These are phyloP conservation scores for Lizonia empirigonia DNA, from an alignment of 2,329 filamentous ascomycete species.

Conservation along the genomic window DNA sequence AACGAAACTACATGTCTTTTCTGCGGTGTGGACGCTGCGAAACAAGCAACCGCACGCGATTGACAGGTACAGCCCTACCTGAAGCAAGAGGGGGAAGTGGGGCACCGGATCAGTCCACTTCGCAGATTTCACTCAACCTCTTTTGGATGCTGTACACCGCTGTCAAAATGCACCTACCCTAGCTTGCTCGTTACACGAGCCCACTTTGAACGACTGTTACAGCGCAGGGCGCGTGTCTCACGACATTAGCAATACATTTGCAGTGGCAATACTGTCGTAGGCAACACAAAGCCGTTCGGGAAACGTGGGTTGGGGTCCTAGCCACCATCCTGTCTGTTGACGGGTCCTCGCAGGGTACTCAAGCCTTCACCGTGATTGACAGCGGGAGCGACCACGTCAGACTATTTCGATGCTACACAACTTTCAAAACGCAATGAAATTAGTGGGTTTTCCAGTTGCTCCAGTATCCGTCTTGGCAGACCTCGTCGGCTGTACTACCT, in stretches of 20 bases:
- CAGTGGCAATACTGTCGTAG: conserved; percentile 28
- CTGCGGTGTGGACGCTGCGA: not conserved
- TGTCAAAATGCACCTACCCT: conserved; percentile 42
- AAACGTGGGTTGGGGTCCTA: conserved; percentile 41
- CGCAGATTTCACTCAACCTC: conserved; percentile 26
- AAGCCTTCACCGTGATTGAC: conserved; percentile 32
- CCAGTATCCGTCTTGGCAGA: conserved; percentile 30
- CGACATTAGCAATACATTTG: conserved; percentile 28
- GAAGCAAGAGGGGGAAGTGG: conserved; percentile 24
- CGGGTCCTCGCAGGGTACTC: conserved; percentile 27
- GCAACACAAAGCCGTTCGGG: conserved; percentile 20
- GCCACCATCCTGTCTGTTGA: conserved; percentile 17
- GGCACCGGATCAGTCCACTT: conserved; percentile 24
- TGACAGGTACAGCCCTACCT: conserved; percentile 17
- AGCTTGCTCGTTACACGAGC: conserved; percentile 34
- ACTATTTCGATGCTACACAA: conserved; percentile 32
- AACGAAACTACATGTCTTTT: not conserved
- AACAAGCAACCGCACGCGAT: conserved; percentile 16
- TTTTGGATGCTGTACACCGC: conserved; percentile 26
- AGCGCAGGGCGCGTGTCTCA: conserved; percentile 40
- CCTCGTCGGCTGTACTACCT: conserved; percentile 28
- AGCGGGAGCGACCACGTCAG: conserved; percentile 39
- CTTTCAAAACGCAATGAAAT: conserved; percentile 16
- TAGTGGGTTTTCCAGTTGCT: conserved; percentile 2
- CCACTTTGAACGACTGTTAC: conserved; percentile 40